Evolutionary conservation across 2,329 filamentous ascomycete genomes (phyloP).

Genomic region (Elsinoe perseae): DNA sequence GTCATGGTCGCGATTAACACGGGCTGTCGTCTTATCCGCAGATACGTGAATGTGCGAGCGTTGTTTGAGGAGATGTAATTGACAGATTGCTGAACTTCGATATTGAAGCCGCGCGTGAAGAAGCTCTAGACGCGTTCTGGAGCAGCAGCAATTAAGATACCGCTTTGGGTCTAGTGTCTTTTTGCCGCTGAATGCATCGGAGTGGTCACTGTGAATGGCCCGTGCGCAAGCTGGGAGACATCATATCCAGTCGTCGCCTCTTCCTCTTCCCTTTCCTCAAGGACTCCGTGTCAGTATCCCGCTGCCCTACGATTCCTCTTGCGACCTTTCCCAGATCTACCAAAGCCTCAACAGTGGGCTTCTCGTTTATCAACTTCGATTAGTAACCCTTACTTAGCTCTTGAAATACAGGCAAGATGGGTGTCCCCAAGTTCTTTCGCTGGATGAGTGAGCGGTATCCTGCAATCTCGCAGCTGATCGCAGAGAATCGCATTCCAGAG

Average conservation of each 20-base stretch:
- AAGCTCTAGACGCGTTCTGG: conserved; percentile 1
- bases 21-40: not conserved
- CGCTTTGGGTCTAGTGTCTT: not conserved
- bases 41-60: not conserved
- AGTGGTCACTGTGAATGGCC: not conserved
- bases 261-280: conserved; percentile 25
- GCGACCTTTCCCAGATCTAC: not conserved
- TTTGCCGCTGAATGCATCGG: not conserved
- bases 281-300: conserved; percentile 33
- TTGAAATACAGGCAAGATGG: conserved; percentile 31
- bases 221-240: conserved; percentile 6
- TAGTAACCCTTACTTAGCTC: conserved; percentile 16
- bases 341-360: conserved; percentile 9
- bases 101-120: not conserved
- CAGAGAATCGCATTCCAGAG: conserved; percentile 96
- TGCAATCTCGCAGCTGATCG: conserved; percentile 94
- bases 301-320: conserved; percentile 18
- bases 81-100: not conserved
- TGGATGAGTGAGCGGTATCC: conserved; percentile 99
- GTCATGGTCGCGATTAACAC: not conserved
- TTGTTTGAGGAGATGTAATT: not conserved
- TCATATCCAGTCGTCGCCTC: conserved; percentile 6
- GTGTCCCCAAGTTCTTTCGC: conserved; percentile 87
- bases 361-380: conserved; percentile 8
- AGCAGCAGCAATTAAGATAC: not conserved